These are phyloP conservation scores for Colletotrichum viniferum DNA, from an alignment of 2,329 filamentous ascomycete species.

Conservation along the genomic window DNA sequence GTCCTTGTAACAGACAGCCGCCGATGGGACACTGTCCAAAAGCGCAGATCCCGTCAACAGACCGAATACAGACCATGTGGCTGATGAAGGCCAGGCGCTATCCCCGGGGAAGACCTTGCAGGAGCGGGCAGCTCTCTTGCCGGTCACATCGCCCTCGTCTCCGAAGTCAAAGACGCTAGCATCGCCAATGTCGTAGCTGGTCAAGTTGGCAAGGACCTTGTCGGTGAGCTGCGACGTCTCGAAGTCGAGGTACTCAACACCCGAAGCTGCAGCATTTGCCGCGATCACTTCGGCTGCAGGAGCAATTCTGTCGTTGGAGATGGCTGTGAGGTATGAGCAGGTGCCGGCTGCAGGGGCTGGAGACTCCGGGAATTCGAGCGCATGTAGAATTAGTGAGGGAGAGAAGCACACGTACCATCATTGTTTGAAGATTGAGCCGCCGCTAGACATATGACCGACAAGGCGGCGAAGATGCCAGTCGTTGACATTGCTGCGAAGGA, in stretches of 20 bases:
- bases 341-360: not conserved
- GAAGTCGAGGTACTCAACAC: not conserved
- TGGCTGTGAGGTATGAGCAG: not conserved
- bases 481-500: not conserved
- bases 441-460: not conserved
- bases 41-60: not conserved
- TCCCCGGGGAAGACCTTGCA: constrained; percentile 18
- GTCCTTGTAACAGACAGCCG: constrained; percentile 37
- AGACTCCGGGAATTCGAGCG: not conserved
- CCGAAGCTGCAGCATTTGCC: not conserved
- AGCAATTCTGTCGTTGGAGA: not conserved
- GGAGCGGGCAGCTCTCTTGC: not conserved
- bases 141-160: not conserved
- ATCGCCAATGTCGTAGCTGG: not conserved
- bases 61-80: not conserved
- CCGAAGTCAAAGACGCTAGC: not conserved
- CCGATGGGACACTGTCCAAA: constrained; percentile 28
- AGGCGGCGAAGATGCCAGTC: not conserved
- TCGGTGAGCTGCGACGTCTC: not conserved
- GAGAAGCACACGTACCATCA: not conserved
- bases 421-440: not conserved
- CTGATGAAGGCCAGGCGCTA: not conserved
- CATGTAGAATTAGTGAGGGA: not conserved
- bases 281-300: not conserved
- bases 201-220: not conserved